Percentiles rank a stretch among this genome's conserved stretches.
Evolutionary conservation across 768 basidiomycete species (phyloP).

Genomic region (Chalciporus pseudorubinellus): DNA sequence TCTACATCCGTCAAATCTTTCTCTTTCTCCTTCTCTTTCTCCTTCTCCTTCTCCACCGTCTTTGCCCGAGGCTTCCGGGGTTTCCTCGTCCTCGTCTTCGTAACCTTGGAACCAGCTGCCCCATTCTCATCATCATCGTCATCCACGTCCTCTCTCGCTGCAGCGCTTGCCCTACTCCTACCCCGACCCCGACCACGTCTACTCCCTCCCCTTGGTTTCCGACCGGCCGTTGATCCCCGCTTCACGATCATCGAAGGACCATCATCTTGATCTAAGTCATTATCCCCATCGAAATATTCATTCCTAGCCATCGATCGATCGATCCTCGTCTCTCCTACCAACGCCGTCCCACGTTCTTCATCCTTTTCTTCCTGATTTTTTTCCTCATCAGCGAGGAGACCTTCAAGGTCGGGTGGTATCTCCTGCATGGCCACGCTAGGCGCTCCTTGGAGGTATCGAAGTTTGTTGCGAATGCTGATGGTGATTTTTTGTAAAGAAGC

Average conservation of each 20-base stretch:
- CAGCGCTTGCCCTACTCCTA: conserved; percentile 32
- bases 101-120: conserved; percentile 23
- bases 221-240: conserved; percentile 13
- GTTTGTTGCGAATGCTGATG: conserved; percentile 79
- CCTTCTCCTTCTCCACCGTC: conserved; percentile 24
- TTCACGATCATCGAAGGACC: conserved; percentile 29
- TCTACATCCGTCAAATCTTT: conserved; percentile 34
- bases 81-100: conserved; percentile 34
- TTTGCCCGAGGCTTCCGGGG: conserved; percentile 24
- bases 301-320: conserved; percentile 57
- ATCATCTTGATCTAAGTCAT: conserved; percentile 56
- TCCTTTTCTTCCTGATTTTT: conserved; percentile 63
- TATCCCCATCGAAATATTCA: conserved; percentile 73
- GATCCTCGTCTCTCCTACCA: conserved; percentile 49
- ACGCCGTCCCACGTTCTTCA: conserved; percentile 59
- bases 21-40: conserved; percentile 26
- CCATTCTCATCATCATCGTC: conserved; percentile 34
- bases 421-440: conserved; percentile 97
- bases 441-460: conserved; percentile 90
- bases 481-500: conserved; percentile 84
- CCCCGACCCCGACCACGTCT: conserved; percentile 33
- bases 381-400: conserved; percentile 71
- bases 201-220: conserved; percentile 23
- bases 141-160: conserved; percentile 35
- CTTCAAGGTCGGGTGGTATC: conserved; percentile 88